A percentile compares a stretch with the other conserved stretches of the same genome.
Conservation (phyloP, 371 early-diverging fungal species). For the Cokeromyces recurvatus region DNA sequence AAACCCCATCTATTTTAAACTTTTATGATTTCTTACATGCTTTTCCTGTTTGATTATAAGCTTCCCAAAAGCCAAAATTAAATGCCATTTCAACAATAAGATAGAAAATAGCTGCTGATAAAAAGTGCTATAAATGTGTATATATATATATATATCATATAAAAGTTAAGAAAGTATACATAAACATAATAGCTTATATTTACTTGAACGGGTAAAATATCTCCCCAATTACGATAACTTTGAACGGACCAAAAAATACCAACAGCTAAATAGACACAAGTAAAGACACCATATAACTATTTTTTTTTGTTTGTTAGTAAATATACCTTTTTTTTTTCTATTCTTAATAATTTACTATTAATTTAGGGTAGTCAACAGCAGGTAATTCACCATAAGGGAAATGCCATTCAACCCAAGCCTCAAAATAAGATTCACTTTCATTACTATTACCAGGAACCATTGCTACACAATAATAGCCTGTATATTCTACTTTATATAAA, state of each 20-base stretch:
- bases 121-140: conserved; percentile 57
- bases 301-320: neutral
- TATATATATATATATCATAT: neutral
- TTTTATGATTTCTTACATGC: conserved; percentile 44
- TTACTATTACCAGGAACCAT: conserved; percentile 19
- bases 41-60: conserved; percentile 66
- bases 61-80: conserved; percentile 82
- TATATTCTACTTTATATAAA: conserved; percentile 50
- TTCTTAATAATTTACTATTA: conserved; percentile 56
- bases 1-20: neutral
- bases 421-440: conserved; percentile 38
- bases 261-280: conserved; percentile 68
- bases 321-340: too few species aligned
- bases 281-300: conserved; percentile 54
- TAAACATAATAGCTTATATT: neutral
- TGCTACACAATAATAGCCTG: conserved; percentile 76
- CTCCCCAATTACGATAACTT: conserved; percentile 77
- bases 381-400: conserved; percentile 84
- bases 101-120: conserved; percentile 79
- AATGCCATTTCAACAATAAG: conserved; percentile 87
- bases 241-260: conserved; percentile 73
- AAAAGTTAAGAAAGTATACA: neutral
- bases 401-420: conserved; percentile 61
- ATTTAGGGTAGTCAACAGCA: conserved; percentile 82
- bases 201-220: conserved; percentile 81